phyloP scores from a whole-genome alignment of 1,284 basidiomycete genomes.

The Salmacisia buchloeana region DNA sequence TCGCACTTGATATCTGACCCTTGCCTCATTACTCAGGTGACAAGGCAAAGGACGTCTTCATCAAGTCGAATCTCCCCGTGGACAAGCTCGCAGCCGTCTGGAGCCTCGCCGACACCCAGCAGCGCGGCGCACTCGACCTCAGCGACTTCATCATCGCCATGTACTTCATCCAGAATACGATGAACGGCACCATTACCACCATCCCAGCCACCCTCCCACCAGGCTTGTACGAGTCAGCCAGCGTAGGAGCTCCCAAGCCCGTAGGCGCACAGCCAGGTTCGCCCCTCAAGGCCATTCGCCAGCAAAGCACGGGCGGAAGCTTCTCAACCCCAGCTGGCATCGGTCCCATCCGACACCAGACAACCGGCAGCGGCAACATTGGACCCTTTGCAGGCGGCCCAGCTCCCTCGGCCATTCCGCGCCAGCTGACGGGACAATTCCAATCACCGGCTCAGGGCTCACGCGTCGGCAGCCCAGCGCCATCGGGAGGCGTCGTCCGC shows the following conservation, averaged over 20 bases:
- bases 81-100: conserved; percentile 92
- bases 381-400: neutral
- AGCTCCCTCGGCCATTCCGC: conserved; percentile 20
- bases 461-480: neutral
- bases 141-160: conserved; percentile 94
- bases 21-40: conserved; percentile 52
- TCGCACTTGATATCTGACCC: neutral
- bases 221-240: conserved; percentile 74
- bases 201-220: conserved; percentile 79
- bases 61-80: conserved; percentile 83
- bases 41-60: conserved; percentile 83
- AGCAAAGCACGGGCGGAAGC: conserved; percentile 31
- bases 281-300: conserved; percentile 22
- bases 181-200: conserved; percentile 67
- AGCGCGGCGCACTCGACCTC: conserved; percentile 79
- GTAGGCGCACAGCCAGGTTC: conserved; percentile 8
- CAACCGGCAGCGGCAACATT: neutral
- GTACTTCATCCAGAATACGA: conserved; percentile 80
- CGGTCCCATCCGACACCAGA: conserved; percentile 1
- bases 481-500: neutral
- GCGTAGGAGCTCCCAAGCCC: conserved; percentile 29
- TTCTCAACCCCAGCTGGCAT: neutral
- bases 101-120: conserved; percentile 90
- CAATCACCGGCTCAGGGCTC: neutral
- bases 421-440: conserved; percentile 31